A percentile compares a stretch with the other conserved stretches of the same genome.
Evolutionary conservation across 2,329 filamentous ascomycete genomes (phyloP).

Genomic region (Orbilia blumenaviensis): DNA sequence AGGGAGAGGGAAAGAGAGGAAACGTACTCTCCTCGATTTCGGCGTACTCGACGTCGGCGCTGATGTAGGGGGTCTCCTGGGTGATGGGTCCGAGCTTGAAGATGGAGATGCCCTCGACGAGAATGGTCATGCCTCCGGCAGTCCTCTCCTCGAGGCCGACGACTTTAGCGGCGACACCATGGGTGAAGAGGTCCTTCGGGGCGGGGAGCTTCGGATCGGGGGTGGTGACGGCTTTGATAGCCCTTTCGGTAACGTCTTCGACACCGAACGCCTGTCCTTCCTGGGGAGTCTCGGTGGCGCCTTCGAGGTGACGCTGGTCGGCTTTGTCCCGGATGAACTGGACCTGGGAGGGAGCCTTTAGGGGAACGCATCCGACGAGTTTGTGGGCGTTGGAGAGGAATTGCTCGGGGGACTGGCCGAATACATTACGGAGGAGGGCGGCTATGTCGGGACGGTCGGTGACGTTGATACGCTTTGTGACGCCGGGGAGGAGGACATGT

Average conservation of each 20-base stretch:
- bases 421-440: slow-evolving; percentile 27
- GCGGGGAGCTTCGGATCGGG: slow-evolving; percentile 16
- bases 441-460: slow-evolving; percentile 49
- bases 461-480: slow-evolving; percentile 42
- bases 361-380: slow-evolving; percentile 31
- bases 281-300: slow-evolving; percentile 26
- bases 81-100: slow-evolving; percentile 78
- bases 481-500: slow-evolving; percentile 42
- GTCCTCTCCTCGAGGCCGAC: slow-evolving; percentile 71
- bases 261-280: slow-evolving; percentile 42
- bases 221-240: slow-evolving; percentile 40
- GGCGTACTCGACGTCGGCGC: slow-evolving; percentile 75
- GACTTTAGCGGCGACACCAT: slow-evolving; percentile 82
- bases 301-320: slow-evolving; percentile 39
- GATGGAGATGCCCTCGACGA: slow-evolving; percentile 84
- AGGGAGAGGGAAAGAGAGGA: neutral
- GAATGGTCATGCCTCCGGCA: slow-evolving; percentile 77
- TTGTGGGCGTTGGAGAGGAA: slow-evolving; percentile 48
- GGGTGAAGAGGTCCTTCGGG: slow-evolving; percentile 76
- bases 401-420: slow-evolving; percentile 39
- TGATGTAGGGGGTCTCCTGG: slow-evolving; percentile 84
- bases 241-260: slow-evolving; percentile 41
- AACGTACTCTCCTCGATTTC: slow-evolving; percentile 25
- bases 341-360: slow-evolving; percentile 34
- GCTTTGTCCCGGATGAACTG: slow-evolving; percentile 39